Conservation (phyloP, 306 rosid genomes). For the Trichosanthes truncata region DNA sequence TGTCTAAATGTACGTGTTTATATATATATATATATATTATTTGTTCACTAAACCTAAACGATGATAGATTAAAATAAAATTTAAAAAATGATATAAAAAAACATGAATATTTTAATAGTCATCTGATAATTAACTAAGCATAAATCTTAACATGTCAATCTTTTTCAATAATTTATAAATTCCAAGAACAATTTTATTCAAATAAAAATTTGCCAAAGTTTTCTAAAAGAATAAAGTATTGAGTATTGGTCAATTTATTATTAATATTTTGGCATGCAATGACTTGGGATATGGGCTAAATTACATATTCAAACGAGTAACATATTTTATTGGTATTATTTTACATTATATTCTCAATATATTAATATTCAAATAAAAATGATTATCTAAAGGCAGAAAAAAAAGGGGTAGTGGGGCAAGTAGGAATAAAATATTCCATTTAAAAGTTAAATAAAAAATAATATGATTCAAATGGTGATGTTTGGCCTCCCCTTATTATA, state of each 20-base stretch:
- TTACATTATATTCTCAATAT: background rate
- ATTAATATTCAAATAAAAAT: slow-evolving; percentile 4
- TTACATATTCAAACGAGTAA: background rate
- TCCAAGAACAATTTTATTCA: background rate
- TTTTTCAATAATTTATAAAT: background rate
- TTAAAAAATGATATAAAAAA: too few relatives aligned
- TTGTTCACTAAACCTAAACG: background rate
- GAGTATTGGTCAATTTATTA: background rate
- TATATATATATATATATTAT: background rate
- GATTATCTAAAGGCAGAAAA: background rate
- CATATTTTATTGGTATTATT: background rate
- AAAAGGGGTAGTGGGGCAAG: background rate
- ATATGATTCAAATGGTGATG: background rate
- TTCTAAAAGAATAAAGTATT: background rate
- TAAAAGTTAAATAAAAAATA: background rate
- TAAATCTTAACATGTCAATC: background rate
- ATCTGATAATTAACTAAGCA: background rate
- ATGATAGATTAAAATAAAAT: background rate
- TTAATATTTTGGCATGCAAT: background rate
- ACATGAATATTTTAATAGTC: background rate
- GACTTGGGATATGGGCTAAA: slow-evolving; percentile 3
- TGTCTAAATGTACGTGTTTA: background rate
- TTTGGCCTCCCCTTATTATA: background rate
- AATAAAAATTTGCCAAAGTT: background rate
- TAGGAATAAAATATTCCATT: background rate